A percentile compares a stretch with the other conserved stretches of the same genome.
Conservation (phyloP, 345 rosid genomes). For the Eucalyptus victrix region DNA sequence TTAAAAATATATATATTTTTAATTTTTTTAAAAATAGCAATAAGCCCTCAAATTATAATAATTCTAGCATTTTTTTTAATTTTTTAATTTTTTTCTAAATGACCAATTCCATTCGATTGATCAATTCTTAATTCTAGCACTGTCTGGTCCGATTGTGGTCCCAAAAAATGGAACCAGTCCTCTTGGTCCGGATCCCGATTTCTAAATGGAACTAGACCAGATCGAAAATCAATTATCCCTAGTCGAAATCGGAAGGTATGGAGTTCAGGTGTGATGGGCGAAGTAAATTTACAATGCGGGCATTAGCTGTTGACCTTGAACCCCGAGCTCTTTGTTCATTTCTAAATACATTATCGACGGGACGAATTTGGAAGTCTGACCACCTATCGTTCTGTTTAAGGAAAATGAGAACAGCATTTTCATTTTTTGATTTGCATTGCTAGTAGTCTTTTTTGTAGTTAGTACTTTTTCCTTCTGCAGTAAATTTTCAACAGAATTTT, state of each 20-base stretch:
- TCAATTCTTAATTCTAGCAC: fast-evolving
- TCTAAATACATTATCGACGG: not conserved
- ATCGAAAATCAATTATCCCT: too few species aligned
- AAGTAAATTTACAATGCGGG: not conserved
- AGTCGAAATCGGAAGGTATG: not conserved
- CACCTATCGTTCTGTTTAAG: not conserved
- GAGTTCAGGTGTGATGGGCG: not conserved
- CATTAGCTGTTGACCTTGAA: not conserved
- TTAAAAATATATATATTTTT: too few species aligned
- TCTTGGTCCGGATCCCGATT: fast-evolving
- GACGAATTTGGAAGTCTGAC: not conserved
- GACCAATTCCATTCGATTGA: fast-evolving
- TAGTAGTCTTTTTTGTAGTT: not conserved
- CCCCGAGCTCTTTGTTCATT: not conserved
- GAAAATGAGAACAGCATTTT: not conserved
- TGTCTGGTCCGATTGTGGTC: fast-evolving
- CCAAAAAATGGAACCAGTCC: too few species aligned
- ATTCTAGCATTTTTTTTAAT: too few species aligned
- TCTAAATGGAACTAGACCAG: too few species aligned
- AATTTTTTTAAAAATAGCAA: too few species aligned
- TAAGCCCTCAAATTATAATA: too few species aligned
- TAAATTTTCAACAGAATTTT: not conserved
- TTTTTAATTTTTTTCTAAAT: too few species aligned
- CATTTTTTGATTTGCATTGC: not conserved
- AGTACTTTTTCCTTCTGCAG: not conserved